A percentile compares a stretch with the other conserved stretches of the same genome.
Conservation (phyloP, 1,139 yeast genomes). For the Pichiaceae sp. region DNA sequence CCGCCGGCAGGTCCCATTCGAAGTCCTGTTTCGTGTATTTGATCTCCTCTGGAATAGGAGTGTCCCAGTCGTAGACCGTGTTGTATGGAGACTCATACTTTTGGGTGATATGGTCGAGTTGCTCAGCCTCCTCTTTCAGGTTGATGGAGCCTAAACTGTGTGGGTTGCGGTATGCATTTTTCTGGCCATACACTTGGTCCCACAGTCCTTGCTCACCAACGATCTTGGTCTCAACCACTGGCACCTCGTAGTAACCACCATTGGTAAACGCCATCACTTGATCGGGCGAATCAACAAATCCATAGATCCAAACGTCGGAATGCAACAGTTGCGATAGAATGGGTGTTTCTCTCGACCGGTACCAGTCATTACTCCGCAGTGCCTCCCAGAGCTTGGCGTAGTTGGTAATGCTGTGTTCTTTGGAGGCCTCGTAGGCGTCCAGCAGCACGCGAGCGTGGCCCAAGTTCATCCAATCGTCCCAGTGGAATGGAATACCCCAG, state of each 20-base stretch:
- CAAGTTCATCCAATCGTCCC: conserved; percentile 4
- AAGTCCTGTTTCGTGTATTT: conserved; percentile 1
- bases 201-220: conserved; percentile 3
- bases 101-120: neutral
- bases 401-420: neutral
- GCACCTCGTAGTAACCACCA: conserved; percentile 1
- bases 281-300: conserved; percentile 3
- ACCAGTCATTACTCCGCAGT: neutral
- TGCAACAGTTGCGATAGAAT: neutral
- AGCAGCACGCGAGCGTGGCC: conserved; percentile 1
- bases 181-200: conserved; percentile 1
- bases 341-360: neutral
- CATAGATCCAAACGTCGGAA: conserved; percentile 3
- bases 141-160: neutral
- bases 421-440: neutral
- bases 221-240: neutral
- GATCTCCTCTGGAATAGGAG: neutral
- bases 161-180: neutral
- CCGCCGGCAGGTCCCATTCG: conserved; percentile 2
- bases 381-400: conserved; percentile 3
- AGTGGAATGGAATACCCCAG: conserved; percentile 1
- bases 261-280: conserved; percentile 1
- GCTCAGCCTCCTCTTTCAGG: neutral
- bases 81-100: neutral
- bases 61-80: conserved; percentile 1